Evolutionary conservation across 2,329 filamentous ascomycete species (phyloP).

Genomic region (Neofusicoccum umdonicola): DNA sequence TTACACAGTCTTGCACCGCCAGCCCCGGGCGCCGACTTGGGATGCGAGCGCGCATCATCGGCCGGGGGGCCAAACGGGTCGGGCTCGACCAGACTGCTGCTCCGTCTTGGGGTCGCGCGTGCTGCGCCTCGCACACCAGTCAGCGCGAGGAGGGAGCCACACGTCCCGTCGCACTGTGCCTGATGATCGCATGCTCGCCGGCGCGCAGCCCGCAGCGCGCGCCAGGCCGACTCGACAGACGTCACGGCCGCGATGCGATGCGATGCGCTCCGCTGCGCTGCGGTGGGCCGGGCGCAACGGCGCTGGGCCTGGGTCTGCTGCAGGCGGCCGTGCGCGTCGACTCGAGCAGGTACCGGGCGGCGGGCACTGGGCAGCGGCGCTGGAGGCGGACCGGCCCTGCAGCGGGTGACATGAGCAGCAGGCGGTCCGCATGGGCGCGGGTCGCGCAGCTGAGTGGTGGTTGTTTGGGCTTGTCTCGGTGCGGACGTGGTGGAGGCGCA

Average conservation of each 20-base stretch:
- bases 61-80: neutral
- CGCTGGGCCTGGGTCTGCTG: neutral
- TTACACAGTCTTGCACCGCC: conserved; percentile 12
- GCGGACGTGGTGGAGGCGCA: neutral
- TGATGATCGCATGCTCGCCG: neutral
- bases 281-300: neutral
- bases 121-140: conserved; percentile 10
- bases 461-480: too few species aligned
- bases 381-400: neutral
- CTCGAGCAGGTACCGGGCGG: neutral
- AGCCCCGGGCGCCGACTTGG: neutral
- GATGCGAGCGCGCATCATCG: conserved; percentile 12
- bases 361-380: neutral
- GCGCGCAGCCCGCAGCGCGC: neutral
- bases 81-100: neutral
- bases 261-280: neutral
- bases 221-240: neutral
- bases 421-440: neutral
- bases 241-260: too few species aligned
- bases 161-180: conserved; percentile 1
- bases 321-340: neutral
- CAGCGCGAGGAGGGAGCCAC: neutral
- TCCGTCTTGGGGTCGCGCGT: neutral
- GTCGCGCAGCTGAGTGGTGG: conserved; percentile 8
- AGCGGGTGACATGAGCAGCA: conserved; percentile 12